Evolutionary conservation across 2,329 filamentous ascomycete genomes (phyloP).

Genomic region (Madurella fahalii): DNA sequence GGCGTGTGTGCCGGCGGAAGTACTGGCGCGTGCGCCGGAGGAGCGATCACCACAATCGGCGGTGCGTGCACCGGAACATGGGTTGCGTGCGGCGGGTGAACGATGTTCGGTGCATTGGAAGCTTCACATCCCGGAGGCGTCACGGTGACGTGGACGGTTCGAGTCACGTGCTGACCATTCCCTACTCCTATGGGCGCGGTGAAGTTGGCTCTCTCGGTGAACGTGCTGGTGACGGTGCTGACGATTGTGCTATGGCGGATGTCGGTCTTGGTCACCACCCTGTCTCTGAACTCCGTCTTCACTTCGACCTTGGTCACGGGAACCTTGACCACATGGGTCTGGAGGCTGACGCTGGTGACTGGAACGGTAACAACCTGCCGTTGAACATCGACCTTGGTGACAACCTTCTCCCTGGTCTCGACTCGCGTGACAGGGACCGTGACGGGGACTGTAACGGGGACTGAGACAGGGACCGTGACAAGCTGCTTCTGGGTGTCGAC

Average conservation of each 20-base stretch:
- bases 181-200: not conserved
- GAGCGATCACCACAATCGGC: not conserved
- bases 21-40: too few relatives aligned
- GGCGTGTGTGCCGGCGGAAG: not conserved
- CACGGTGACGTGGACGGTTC: not conserved
- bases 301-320: conserved; percentile 3
- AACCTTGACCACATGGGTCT: not conserved
- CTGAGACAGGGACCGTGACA: not conserved
- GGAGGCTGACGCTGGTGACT: not conserved
- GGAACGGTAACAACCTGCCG: not conserved
- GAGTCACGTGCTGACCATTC: not conserved
- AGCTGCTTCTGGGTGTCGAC: not conserved
- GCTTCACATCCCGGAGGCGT: not conserved
- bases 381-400: conserved; percentile 1
- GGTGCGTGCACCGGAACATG: not conserved
- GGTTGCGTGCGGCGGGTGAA: not conserved
- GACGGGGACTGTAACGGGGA: not conserved
- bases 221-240: not conserved
- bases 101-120: not conserved
- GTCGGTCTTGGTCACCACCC: not conserved
- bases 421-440: not conserved
- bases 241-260: not conserved
- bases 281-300: conserved; percentile 4
- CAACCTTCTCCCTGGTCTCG: not conserved
- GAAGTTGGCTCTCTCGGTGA: not conserved